Evolutionary conservation across 345 rosid species (phyloP).

Genomic region (Salix arbutifolia): DNA sequence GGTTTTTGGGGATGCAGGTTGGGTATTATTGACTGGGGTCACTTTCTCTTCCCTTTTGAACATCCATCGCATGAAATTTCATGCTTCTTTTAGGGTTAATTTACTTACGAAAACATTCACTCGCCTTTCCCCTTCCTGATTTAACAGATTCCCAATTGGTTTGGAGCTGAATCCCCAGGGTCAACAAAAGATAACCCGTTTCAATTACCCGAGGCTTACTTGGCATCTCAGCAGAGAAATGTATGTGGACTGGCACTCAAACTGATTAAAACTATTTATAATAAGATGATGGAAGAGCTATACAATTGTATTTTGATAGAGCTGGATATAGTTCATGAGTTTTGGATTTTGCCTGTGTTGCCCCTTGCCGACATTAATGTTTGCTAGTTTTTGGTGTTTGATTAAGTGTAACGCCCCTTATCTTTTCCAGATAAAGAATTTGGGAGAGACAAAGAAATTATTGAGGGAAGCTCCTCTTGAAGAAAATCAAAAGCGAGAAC

Average conservation of each 20-base stretch:
- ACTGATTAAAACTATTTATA: background rate
- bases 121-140: constrained; percentile 5
- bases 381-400: background rate
- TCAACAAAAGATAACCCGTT: constrained; percentile 83
- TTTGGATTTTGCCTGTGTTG: constrained; percentile 3
- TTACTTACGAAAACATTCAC: background rate
- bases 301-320: background rate
- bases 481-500: constrained; percentile 81
- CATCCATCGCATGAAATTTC: background rate
- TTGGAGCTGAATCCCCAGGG: constrained; percentile 63
- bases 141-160: constrained; percentile 88
- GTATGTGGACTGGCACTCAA: constrained; percentile 32
- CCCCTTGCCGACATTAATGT: background rate
- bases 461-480: constrained; percentile 74
- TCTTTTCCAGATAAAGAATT: constrained; percentile 58
- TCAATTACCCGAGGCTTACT: constrained; percentile 67
- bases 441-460: constrained; percentile 67
- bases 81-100: background rate
- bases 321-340: constrained; percentile 1
- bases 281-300: constrained; percentile 7
- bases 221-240: constrained; percentile 73
- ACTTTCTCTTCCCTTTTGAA: background rate
- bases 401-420: background rate
- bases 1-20: background rate
- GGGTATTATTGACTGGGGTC: background rate